Evolutionary conservation across 805 yeast genomes (phyloP).

Genomic region (Pichia exigua): DNA sequence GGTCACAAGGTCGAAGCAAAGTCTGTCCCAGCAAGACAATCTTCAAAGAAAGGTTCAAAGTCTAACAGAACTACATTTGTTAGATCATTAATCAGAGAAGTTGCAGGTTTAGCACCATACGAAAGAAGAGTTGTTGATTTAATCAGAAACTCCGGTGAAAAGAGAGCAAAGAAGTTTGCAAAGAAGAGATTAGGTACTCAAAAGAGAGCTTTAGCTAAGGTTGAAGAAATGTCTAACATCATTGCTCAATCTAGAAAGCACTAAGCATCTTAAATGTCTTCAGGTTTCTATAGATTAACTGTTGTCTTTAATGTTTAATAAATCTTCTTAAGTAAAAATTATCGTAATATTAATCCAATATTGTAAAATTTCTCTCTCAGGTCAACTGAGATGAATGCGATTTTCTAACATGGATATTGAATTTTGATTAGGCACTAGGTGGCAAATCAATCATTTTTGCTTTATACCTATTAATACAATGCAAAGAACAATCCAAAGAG

Average conservation of each 20-base stretch:
- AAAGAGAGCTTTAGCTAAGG: slow-evolving; percentile 99
- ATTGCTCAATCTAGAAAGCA: slow-evolving; percentile 97
- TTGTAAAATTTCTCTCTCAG: neutral
- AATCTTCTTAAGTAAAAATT: neutral
- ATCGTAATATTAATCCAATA: neutral
- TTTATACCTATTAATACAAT: neutral
- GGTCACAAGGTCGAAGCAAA: slow-evolving; percentile 93
- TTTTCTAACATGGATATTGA: neutral
- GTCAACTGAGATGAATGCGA: neutral
- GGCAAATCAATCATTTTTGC: neutral
- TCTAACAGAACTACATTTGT: slow-evolving; percentile 96
- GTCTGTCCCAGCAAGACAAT: slow-evolving; percentile 79
- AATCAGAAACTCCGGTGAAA: slow-evolving; percentile 99
- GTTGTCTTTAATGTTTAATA: slow-evolving; percentile 7
- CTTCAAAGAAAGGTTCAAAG: slow-evolving; percentile 93
- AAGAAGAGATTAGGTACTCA: slow-evolving; percentile 99
- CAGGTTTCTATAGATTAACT: neutral
- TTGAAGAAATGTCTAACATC: slow-evolving; percentile 95
- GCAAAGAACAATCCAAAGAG: neutral
- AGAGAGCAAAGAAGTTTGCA: slow-evolving; percentile 99
- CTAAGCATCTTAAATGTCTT: slow-evolving; percentile 31
- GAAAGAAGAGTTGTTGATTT: slow-evolving; percentile 99
- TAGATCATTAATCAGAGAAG: slow-evolving; percentile 92
- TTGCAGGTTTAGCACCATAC: slow-evolving; percentile 98
- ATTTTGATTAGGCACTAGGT: neutral